These are phyloP conservation scores for Ophiostoma pallidulum DNA, from an alignment of 2,329 filamentous ascomycete species.

Conservation along the genomic window DNA sequence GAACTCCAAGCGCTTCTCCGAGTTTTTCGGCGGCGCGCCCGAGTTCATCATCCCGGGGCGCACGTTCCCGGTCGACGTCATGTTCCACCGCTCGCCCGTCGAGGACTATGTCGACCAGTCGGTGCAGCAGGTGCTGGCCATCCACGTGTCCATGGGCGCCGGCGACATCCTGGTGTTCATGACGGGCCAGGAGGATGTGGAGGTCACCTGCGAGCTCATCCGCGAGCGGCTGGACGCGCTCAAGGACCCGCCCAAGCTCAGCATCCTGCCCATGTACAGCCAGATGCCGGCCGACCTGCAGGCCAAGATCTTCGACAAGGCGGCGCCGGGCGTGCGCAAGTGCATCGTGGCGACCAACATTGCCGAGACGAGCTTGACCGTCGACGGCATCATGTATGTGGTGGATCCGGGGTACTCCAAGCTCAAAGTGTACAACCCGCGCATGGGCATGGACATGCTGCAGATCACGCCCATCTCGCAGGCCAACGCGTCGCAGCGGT, in stretches of 20 bases:
- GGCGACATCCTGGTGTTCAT: conserved; percentile 98
- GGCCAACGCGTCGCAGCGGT: conserved; percentile 87
- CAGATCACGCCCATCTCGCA: conserved; percentile 97
- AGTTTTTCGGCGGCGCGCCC: conserved; percentile 91
- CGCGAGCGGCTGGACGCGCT: conserved; percentile 79
- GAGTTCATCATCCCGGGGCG: conserved; percentile 94
- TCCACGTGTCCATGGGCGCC: conserved; percentile 86
- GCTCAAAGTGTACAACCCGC: conserved; percentile 95
- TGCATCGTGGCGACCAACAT: conserved; percentile 99
- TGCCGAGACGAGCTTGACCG: conserved; percentile 93
- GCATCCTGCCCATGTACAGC: conserved; percentile 95
- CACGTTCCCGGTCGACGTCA: conserved; percentile 93
- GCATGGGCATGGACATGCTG: conserved; percentile 98
- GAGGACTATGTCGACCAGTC: conserved; percentile 97
- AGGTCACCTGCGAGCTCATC: conserved; percentile 88
- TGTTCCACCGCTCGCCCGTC: conserved; percentile 88
- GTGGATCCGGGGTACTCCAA: conserved; percentile 95
- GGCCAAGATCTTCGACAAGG: conserved; percentile 93
- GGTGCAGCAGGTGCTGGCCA: conserved; percentile 89
- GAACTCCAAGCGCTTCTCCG: conserved; percentile 93
- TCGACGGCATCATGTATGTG: conserved; percentile 98
- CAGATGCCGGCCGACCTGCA: conserved; percentile 98
- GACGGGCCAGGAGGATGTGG: conserved; percentile 98
- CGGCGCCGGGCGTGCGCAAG: conserved; percentile 82
- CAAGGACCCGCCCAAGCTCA: conserved; percentile 90